Percentiles rank a stretch among this genome's conserved stretches.
These are phyloP conservation scores for Candida rishiriensis DNA, from an alignment of 805 yeast genomes.

Conservation along the genomic window DNA sequence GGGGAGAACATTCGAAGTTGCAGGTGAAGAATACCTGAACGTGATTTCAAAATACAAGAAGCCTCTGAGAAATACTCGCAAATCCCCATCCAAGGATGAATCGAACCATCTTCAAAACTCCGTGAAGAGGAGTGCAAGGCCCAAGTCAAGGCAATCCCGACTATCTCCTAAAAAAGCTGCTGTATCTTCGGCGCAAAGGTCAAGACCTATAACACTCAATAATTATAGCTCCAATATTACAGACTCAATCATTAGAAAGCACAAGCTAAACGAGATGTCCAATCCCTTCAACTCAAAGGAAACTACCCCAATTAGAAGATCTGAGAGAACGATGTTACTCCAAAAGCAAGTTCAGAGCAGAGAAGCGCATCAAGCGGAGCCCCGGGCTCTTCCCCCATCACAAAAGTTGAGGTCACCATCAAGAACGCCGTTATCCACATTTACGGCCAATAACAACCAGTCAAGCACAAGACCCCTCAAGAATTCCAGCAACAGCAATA, in stretches of 20 bases:
- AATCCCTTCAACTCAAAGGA: constrained; percentile 26
- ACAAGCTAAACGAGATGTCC: constrained; percentile 12
- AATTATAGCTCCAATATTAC: not conserved
- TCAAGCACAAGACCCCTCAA: not conserved
- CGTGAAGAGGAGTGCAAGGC: not conserved
- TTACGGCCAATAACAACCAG: not conserved
- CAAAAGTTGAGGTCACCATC: not conserved
- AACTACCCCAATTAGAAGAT: constrained; percentile 15
- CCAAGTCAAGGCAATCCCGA: constrained; percentile 13
- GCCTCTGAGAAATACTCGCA: constrained; percentile 8
- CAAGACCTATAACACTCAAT: not conserved
- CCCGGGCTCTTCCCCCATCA: not conserved
- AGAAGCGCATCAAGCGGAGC: too few relatives aligned
- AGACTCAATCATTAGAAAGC: constrained; percentile 19
- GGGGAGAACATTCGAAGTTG: constrained; percentile 36
- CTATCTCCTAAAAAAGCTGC: not conserved
- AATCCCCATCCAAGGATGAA: constrained; percentile 12
- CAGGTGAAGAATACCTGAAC: constrained; percentile 46
- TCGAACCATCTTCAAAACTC: not conserved
- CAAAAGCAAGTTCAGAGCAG: too few relatives aligned
- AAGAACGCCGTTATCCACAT: too few relatives aligned
- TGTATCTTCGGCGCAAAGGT: not conserved
- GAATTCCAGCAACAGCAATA: not conserved
- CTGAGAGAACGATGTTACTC: not conserved
- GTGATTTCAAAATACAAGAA: constrained; percentile 22